Base-by-base conservation (phyloP, 1,139 yeast species). In the Pichia sp. region DNA sequence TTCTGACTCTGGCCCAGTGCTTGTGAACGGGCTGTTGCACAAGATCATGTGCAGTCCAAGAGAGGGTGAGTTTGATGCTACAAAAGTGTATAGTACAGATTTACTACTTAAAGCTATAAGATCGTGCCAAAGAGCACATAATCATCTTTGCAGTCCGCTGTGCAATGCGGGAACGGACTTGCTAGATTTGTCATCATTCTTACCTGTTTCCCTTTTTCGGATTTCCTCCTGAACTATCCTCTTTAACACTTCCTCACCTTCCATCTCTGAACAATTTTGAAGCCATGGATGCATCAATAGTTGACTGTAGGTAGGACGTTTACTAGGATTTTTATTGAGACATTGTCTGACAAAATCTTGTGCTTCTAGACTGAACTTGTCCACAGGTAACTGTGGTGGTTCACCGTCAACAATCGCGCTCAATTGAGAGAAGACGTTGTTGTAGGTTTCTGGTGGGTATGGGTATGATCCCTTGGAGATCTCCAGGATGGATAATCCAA, bases 361-460 rank as follows among this genome's bases (percentile, higher is more conserved):
- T 0, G 97, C 97, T 36, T 78, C 81, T n/a, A 67, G 59, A 2
- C 91, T 75, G 55, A 74, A 91, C 28, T 59, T 55, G 21, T 62
- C 71, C 4, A 52, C 55, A 3, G 83, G 81, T 41, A 91, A 65
- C 37, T 67, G 67, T 6, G 98, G 98, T 6, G 97, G 93, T 27
- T 86, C 94, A 9, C 96, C 98, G 55, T 88, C 96, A 16, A 91
- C 96, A 54, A 91, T 91, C 3, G 96, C 97, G 61, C 87, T 82
- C 47, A 91, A 69, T 61, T 91, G 98, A 14, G 94, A 82, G 53
- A 91, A 88, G 11, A 91, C 85, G 56, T 85, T 86, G 46, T 77
- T 83, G 53, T 78, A 87, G 3, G 96, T 84, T 53, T 88, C 96
- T 3, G 96, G 84, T 4, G 97, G 96, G 53, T 91, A 91, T 12